Percentiles rank a stretch among this genome's conserved stretches.
Evolutionary conservation across 2,329 filamentous ascomycete species (phyloP).

Genomic region (Aspergillus sp.): DNA sequence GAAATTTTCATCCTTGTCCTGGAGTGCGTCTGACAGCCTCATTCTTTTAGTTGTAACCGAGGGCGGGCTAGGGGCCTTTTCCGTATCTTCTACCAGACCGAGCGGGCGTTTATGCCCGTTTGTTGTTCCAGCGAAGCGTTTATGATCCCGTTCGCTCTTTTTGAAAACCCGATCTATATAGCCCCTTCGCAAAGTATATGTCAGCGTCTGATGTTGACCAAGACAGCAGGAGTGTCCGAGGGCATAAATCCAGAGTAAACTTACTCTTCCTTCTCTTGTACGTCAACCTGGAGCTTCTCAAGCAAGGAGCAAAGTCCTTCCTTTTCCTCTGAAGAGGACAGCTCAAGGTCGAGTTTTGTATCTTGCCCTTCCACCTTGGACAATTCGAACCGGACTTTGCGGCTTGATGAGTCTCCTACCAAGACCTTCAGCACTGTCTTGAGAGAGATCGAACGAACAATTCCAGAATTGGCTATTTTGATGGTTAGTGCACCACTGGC

Average conservation of each 20-base stretch:
- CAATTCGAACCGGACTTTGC: conserved; percentile 31
- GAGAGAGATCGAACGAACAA: not conserved
- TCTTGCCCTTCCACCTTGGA: conserved; percentile 19
- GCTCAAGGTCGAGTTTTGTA: conserved; percentile 30
- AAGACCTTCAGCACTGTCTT: conserved; percentile 21
- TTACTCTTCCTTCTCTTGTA: conserved; percentile 26
- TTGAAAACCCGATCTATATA: conserved; percentile 36
- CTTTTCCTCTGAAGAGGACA: conserved; percentile 23
- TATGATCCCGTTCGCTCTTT: conserved; percentile 13
- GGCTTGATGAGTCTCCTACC: conserved; percentile 21
- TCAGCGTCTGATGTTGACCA: conserved; percentile 6
- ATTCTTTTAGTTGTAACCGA: conserved; percentile 23
- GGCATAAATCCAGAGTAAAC: conserved; percentile 5
- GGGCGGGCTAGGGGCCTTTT: conserved; percentile 9
- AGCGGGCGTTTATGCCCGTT: conserved; percentile 18
- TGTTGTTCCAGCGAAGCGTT: not conserved
- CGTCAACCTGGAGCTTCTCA: conserved; percentile 9
- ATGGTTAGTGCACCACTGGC: conserved; percentile 6
- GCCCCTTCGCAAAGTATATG: conserved; percentile 19
- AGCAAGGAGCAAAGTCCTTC: conserved; percentile 21
- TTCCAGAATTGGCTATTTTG: not conserved
- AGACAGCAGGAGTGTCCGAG: not conserved
- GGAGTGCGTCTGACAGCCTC: conserved; percentile 32
- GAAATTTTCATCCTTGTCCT: conserved; percentile 20
- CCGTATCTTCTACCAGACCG: conserved; percentile 1